Evolutionary conservation across 106 monocot species (phyloP).

Genomic region (Platanthera guangdongensis): DNA sequence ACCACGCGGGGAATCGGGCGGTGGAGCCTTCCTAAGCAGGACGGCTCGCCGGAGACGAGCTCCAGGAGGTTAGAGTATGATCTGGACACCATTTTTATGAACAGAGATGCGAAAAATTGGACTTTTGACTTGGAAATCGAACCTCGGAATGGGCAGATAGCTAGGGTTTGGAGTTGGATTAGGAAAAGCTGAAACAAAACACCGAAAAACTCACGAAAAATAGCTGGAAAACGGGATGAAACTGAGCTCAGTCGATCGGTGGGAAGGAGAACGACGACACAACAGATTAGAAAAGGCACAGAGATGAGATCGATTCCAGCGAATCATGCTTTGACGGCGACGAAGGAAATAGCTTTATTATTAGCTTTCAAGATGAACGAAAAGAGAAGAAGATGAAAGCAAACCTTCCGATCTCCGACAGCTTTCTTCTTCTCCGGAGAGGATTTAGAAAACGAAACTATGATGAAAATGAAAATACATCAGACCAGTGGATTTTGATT

Average conservation of each 20-base stretch:
- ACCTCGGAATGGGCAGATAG: neutral
- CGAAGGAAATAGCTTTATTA: neutral
- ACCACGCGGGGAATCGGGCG: constrained; percentile 51
- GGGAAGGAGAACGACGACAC: neutral
- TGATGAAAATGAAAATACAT: neutral
- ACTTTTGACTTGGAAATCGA: no score
- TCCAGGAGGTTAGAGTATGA: constrained; percentile 68
- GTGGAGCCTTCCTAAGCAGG: constrained; percentile 23
- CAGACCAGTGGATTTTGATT: neutral
- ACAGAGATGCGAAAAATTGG: no score
- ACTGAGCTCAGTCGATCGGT: neutral
- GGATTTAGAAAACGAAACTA: neutral
- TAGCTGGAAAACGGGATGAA: constrained; percentile 4
- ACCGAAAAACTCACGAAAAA: constrained; percentile 7
- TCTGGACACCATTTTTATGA: constrained; percentile 42
- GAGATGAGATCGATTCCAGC: neutral
- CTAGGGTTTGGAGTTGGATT: neutral
- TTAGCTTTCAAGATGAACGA: neutral
- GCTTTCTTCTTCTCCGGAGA: neutral
- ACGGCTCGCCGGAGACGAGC: constrained; percentile 45
- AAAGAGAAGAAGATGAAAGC: neutral
- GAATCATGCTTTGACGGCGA: neutral
- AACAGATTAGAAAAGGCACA: neutral
- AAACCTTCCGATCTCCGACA: neutral
- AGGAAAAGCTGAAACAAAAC: neutral